A percentile compares a stretch with the other conserved stretches of the same genome.
phyloP scores from a whole-genome alignment of 768 basidiomycete genomes.

The Trametes meyenii region DNA sequence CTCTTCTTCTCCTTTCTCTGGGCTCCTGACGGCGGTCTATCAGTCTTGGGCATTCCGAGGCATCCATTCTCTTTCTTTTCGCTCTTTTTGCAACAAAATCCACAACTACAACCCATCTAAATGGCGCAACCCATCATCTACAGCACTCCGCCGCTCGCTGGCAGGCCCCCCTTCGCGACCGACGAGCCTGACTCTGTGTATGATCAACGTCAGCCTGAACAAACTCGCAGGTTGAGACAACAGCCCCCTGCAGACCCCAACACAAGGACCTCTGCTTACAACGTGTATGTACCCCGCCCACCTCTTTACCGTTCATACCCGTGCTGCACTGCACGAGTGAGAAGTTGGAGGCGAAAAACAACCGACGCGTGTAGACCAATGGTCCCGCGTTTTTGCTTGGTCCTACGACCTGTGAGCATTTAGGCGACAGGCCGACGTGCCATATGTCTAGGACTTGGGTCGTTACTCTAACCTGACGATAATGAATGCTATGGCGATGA shows the following conservation, averaged over 20 bases:
- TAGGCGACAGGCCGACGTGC: neutral
- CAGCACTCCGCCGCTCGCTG: constrained; percentile 51
- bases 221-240: constrained; percentile 45
- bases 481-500: too few relatives aligned
- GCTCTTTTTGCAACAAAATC: constrained; percentile 22
- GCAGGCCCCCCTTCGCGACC: constrained; percentile 67
- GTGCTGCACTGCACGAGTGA: constrained; percentile 16
- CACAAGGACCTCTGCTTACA: constrained; percentile 62
- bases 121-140: constrained; percentile 35
- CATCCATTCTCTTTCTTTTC: constrained; percentile 36
- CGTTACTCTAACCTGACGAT: too few relatives aligned
- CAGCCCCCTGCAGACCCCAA: constrained; percentile 50
- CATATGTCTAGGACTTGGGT: too few relatives aligned
- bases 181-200: constrained; percentile 68
- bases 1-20: constrained; percentile 11
- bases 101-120: neutral
- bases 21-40: constrained; percentile 18
- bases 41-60: constrained; percentile 34
- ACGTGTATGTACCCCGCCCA: constrained; percentile 53
- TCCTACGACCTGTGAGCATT: neutral
- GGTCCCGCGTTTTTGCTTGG: neutral
- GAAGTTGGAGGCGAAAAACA: neutral
- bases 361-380: neutral
- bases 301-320: neutral
- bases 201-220: constrained; percentile 45